Evolutionary conservation across 805 yeast species (phyloP).

Genomic region (Torulaspora franciscae): DNA sequence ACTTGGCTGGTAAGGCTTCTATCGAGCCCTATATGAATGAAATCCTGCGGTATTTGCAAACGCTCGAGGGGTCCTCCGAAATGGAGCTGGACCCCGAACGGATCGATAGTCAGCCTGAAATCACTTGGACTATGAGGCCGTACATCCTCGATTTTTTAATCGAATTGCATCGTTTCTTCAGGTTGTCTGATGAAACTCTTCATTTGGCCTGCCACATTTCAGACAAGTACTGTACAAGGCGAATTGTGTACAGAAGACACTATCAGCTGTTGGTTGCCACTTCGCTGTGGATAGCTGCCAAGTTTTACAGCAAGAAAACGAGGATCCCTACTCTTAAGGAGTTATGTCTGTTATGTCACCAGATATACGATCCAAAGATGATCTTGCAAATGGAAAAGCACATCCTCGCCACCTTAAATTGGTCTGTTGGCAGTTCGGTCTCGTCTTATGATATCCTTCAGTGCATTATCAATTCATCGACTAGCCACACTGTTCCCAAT

Average conservation of each 20-base stretch:
- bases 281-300: slow-evolving; percentile 84
- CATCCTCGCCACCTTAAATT: slow-evolving; percentile 62
- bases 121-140: slow-evolving; percentile 73
- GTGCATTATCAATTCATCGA: slow-evolving; percentile 8
- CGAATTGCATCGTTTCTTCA: slow-evolving; percentile 58
- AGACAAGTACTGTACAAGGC: slow-evolving; percentile 77
- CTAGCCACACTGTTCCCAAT: slow-evolving; percentile 6
- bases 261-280: slow-evolving; percentile 82
- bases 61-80: slow-evolving; percentile 32
- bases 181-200: slow-evolving; percentile 59
- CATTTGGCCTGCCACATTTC: slow-evolving; percentile 64
- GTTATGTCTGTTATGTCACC: slow-evolving; percentile 60
- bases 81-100: slow-evolving; percentile 42
- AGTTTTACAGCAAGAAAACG: slow-evolving; percentile 62
- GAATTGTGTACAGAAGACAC: slow-evolving; percentile 75
- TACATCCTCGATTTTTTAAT: slow-evolving; percentile 72
- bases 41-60: slow-evolving; percentile 38
- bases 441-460: slow-evolving; percentile 19
- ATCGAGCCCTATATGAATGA: slow-evolving; percentile 42
- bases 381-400: slow-evolving; percentile 78
- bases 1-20: slow-evolving; percentile 40
- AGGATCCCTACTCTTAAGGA: slow-evolving; percentile 63
- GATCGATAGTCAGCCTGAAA: slow-evolving; percentile 83
- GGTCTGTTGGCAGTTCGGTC: slow-evolving; percentile 42
- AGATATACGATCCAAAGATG: slow-evolving; percentile 56